phyloP scores from a whole-genome alignment of 148 eudicot species.

The Linanthus parryae region DNA sequence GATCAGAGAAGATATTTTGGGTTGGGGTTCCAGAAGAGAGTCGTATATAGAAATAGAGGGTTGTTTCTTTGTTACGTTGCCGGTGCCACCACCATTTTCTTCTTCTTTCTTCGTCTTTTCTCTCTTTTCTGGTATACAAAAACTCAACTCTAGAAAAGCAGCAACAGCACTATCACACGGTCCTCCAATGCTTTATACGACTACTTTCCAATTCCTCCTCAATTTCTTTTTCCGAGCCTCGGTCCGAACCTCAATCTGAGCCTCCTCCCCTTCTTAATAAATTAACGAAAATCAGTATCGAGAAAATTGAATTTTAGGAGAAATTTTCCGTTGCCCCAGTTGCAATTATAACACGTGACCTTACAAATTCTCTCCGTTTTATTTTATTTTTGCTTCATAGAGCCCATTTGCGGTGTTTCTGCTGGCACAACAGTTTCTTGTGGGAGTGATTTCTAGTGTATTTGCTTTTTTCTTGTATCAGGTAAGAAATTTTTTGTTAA shows the following conservation, averaged over 20 bases:
- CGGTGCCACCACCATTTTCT: background rate
- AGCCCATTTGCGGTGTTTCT: too few species aligned
- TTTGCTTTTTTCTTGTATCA: too few species aligned
- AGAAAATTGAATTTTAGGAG: background rate
- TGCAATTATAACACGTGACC: too few species aligned
- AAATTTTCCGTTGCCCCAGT: too few species aligned
- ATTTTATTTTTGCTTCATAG: too few species aligned
- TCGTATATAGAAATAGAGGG: constrained; percentile 1
- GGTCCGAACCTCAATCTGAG: constrained; percentile 12
- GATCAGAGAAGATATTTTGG: background rate
- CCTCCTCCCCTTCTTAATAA: background rate
- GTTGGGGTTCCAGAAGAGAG: background rate
- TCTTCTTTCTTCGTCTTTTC: background rate
- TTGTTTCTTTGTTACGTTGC: constrained; percentile 10
- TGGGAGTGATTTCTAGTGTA: too few species aligned
- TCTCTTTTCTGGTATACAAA: background rate
- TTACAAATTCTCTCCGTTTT: too few species aligned
- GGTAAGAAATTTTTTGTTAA: too few species aligned
- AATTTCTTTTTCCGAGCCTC: constrained; percentile 14
- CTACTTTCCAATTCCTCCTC: too few species aligned
- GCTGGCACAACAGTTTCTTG: too few species aligned
- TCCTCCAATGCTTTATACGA: constrained; percentile 11
- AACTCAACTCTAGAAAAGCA: background rate
- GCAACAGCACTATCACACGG: background rate
- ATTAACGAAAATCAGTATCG: background rate